Base-by-base conservation (phyloP, 805 yeast genomes). In the Pichia membranifaciens region DNA sequence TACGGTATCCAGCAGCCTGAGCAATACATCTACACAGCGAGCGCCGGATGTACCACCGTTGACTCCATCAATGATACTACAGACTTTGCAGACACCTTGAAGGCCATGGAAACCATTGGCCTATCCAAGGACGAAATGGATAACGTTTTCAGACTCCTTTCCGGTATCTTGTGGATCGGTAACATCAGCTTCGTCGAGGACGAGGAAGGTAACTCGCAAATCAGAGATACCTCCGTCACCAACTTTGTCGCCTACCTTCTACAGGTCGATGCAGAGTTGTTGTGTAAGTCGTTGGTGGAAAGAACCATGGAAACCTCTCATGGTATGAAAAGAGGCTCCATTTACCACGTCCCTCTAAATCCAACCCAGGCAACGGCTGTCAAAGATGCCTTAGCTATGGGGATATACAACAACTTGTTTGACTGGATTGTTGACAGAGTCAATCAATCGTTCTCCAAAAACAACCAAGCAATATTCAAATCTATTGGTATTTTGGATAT, bases 361-460 rank as follows among this genome's bases (percentile, higher is more conserved):
- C 74, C 77, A 32, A 89, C 85, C 1, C 99, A 93, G 67, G 98
- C 99, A 0, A 83, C 83, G 2, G 96, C 99, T 0, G 96, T 89
- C 12, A 79, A 90, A 57, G 98, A 93, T 66, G 96, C 97, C 4
- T 71, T 93, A 43, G 96, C 98, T 5, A 93, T 90, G 68, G 97
- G 96, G 2, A 75, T 93, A 42, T 93, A 93, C 71, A 88, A 81
- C 64, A 90, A 90, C 59, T 70, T 93, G 49, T 93, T 93, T 60
- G 98, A 93, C 51, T 90, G 98, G 97, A 89, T 93, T 59, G 98
- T 93, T 16, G 86, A 74, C 46, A 79, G 98, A 60, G 96, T 93
- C 38, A 93, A 93, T 64, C 67, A 72, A 40, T 86, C 97, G 0
- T 74, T 93, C 57, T 79, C 79, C 20, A 74, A 75, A 48, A 51